These are phyloP conservation scores for Amborella trichopoda DNA, from an alignment of 164 flowering plant genomes.

Conservation along the genomic window DNA sequence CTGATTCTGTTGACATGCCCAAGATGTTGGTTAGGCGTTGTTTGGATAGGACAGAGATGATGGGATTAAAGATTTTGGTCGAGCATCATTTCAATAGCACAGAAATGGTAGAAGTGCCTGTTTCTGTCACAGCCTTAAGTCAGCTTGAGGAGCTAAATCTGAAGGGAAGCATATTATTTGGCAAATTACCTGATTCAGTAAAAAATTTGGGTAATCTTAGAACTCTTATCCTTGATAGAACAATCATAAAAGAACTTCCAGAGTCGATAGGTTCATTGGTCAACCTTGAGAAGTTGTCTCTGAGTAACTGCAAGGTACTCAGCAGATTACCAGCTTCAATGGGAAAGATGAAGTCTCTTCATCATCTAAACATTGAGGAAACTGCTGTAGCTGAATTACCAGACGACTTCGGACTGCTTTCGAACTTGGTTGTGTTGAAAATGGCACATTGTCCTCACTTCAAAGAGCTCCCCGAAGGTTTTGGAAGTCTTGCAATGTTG, in stretches of 20 bases:
- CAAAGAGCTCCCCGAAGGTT: neutral
- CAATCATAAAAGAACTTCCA: neutral
- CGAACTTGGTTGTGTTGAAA: constrained; percentile 1
- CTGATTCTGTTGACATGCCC: too few species aligned
- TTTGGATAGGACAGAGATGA: too few species aligned
- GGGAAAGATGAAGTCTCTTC: neutral
- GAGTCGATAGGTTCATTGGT: constrained; percentile 2
- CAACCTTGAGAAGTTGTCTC: neutral
- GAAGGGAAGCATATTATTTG: neutral
- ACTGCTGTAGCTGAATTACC: constrained; percentile 3
- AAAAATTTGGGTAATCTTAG: neutral
- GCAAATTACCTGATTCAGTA: constrained; percentile 1
- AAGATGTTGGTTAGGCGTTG: too few species aligned
- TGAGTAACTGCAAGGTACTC: constrained; percentile 1
- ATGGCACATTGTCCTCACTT: constrained; percentile 1
- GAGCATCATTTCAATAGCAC: neutral
- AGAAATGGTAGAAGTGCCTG: constrained; percentile 2
- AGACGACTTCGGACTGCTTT: constrained; percentile 7
- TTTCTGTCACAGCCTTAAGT: neutral
- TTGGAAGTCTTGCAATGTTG: neutral
- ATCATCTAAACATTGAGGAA: constrained; percentile 1
- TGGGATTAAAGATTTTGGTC: neutral
- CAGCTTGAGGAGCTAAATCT: neutral
- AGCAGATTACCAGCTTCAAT: neutral
- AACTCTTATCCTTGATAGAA: neutral